These are phyloP conservation scores for Pseudopithomyces chartarum DNA, from an alignment of 2,329 filamentous ascomycete species.

Conservation along the genomic window DNA sequence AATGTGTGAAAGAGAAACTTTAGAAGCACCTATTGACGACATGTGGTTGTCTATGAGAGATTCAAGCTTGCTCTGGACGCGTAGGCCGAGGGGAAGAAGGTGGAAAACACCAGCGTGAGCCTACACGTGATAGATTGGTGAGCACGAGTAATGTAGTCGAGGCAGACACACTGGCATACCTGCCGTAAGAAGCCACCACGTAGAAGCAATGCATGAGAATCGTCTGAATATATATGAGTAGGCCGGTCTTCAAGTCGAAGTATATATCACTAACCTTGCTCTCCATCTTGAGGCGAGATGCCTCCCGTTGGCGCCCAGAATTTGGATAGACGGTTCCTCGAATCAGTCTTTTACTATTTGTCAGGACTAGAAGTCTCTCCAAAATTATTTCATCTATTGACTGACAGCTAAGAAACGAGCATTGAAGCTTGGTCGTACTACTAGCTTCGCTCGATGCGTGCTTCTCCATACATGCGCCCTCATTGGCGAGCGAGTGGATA, in stretches of 20 bases:
- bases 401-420: constrained; percentile 47
- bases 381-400: background rate
- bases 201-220: constrained; percentile 51
- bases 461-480: constrained; percentile 29
- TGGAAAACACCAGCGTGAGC: constrained; percentile 92
- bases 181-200: constrained; percentile 54
- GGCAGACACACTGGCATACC: constrained; percentile 22
- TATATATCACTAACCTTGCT: constrained; percentile 41
- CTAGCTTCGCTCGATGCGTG: constrained; percentile 19
- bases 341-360: constrained; percentile 54
- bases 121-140: constrained; percentile 50
- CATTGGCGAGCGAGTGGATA: constrained; percentile 25
- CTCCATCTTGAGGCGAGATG: constrained; percentile 59
- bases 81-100: constrained; percentile 81
- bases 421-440: constrained; percentile 12
- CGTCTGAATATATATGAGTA: constrained; percentile 28
- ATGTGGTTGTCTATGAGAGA: constrained; percentile 87
- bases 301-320: constrained; percentile 82
- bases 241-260: background rate
- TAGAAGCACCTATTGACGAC: constrained; percentile 78
- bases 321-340: constrained; percentile 67
- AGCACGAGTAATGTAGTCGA: background rate
- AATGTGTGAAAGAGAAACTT: constrained; percentile 80
- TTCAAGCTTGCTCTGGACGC: constrained; percentile 89
- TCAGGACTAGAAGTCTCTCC: background rate